phyloP scores from a whole-genome alignment of 192 early-diverging fungal genomes.

The Chytriomyces hyalinus region DNA sequence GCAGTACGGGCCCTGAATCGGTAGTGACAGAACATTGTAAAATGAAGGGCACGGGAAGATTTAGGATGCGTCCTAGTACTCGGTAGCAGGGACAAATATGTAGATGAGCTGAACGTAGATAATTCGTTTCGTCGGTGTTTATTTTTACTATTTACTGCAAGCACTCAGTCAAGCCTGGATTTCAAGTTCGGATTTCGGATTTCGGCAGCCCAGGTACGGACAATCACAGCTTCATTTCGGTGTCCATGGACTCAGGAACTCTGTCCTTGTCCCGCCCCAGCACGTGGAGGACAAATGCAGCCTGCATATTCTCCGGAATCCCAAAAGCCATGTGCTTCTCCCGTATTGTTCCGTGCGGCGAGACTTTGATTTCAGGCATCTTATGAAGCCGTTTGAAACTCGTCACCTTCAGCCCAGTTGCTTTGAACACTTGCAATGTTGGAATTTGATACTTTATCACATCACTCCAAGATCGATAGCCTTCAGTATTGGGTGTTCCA shows the following conservation, averaged over 20 bases:
- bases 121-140: too few species aligned
- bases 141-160: neutral
- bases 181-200: neutral
- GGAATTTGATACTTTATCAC: slow-evolving; percentile 17
- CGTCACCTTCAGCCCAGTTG: slow-evolving; percentile 12
- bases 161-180: neutral
- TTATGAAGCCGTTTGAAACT: slow-evolving; percentile 16
- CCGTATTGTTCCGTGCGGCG: neutral
- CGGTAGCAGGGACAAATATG: too few species aligned
- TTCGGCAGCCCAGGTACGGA: neutral
- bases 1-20: too few species aligned
- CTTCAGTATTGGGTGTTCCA: slow-evolving; percentile 15
- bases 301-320: slow-evolving; percentile 2
- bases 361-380: slow-evolving; percentile 2
- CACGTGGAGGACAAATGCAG: neutral
- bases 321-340: neutral
- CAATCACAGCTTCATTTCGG: too few species aligned
- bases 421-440: neutral
- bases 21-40: too few species aligned
- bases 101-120: too few species aligned
- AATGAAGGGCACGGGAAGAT: too few species aligned
- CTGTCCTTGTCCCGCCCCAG: neutral
- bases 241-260: neutral
- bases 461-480: slow-evolving; percentile 16
- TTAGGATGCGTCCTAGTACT: too few species aligned